Conservation (phyloP, 2,329 filamentous ascomycete genomes). For the Ceratocystis diversiconidia region DNA sequence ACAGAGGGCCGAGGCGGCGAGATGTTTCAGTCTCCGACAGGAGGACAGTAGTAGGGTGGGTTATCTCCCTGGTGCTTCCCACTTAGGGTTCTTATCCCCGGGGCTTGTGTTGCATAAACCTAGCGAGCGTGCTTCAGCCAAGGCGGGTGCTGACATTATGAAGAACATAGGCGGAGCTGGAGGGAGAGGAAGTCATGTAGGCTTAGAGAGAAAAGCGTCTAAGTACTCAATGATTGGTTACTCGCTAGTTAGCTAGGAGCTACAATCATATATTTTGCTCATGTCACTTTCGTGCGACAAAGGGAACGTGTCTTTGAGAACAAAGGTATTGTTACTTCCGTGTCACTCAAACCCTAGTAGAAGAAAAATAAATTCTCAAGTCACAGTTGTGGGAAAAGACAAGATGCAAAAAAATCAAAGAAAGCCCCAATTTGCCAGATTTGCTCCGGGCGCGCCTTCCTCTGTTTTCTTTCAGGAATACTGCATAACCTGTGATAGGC, state of each 20-base stretch:
- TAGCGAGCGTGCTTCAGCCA: background rate
- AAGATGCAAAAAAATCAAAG: too few species aligned
- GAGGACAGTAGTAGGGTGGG: too few species aligned
- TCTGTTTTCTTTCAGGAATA: background rate
- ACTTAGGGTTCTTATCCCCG: background rate
- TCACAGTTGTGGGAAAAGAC: too few species aligned
- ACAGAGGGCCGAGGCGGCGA: constrained; percentile 30
- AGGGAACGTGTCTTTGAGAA: background rate
- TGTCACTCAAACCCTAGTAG: too few species aligned
- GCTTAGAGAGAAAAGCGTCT: too few species aligned
- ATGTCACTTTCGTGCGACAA: background rate
- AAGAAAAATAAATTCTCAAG: too few species aligned
- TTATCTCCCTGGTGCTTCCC: too few species aligned
- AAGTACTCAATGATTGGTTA: background rate
- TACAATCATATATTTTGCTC: background rate
- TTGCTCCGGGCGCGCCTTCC: background rate
- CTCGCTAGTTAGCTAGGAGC: background rate
- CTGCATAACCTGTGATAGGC: background rate
- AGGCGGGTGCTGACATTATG: background rate
- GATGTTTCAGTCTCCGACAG: constrained; percentile 27
- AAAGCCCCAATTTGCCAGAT: background rate
- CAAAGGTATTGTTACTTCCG: background rate
- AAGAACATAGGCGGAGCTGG: too few species aligned
- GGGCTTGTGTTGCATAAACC: background rate
- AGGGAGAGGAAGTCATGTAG: background rate